Evolutionary conservation across 371 early-diverging fungal species (phyloP).

Genomic region (Apophysomyces sp.): DNA sequence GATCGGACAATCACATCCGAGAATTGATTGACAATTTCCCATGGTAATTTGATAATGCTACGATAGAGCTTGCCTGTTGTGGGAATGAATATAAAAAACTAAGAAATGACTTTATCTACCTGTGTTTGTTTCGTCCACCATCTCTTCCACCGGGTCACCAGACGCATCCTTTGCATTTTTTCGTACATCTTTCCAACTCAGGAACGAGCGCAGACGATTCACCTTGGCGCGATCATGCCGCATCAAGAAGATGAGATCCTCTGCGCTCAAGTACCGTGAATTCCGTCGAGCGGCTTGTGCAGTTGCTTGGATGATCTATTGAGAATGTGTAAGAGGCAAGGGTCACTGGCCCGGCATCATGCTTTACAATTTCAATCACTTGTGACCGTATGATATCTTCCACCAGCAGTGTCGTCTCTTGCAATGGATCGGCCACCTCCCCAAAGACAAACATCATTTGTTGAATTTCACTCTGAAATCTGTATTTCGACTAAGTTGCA

Average conservation of each 20-base stretch:
- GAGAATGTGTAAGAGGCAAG: background rate
- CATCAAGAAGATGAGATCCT: slow-evolving; percentile 96
- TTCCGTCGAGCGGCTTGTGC: slow-evolving; percentile 83
- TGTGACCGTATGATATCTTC: slow-evolving; percentile 96
- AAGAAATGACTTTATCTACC: slow-evolving; percentile 18
- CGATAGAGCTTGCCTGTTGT: slow-evolving; percentile 56
- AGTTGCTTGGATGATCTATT: slow-evolving; percentile 81
- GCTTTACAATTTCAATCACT: slow-evolving; percentile 86
- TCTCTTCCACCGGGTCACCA: slow-evolving; percentile 70
- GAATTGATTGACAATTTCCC: slow-evolving; percentile 88
- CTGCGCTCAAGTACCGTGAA: slow-evolving; percentile 80
- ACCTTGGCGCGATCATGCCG: slow-evolving; percentile 93
- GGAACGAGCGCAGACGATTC: slow-evolving; percentile 83
- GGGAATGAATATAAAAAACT: background rate
- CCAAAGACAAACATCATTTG: slow-evolving; percentile 99
- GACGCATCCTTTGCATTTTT: slow-evolving; percentile 82
- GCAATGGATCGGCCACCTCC: slow-evolving; percentile 87
- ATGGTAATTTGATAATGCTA: slow-evolving; percentile 84
- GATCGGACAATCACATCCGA: slow-evolving; percentile 57
- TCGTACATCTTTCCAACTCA: slow-evolving; percentile 96
- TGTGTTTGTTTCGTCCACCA: slow-evolving; percentile 67
- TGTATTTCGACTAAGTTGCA: slow-evolving; percentile 24
- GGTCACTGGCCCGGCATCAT: background rate
- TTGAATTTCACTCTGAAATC: slow-evolving; percentile 75
- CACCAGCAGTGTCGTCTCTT: slow-evolving; percentile 82